Percentiles rank a stretch among this genome's conserved stretches.
These are phyloP conservation scores for Citropsis articulata DNA, from an alignment of 345 rosid species.

Conservation along the genomic window DNA sequence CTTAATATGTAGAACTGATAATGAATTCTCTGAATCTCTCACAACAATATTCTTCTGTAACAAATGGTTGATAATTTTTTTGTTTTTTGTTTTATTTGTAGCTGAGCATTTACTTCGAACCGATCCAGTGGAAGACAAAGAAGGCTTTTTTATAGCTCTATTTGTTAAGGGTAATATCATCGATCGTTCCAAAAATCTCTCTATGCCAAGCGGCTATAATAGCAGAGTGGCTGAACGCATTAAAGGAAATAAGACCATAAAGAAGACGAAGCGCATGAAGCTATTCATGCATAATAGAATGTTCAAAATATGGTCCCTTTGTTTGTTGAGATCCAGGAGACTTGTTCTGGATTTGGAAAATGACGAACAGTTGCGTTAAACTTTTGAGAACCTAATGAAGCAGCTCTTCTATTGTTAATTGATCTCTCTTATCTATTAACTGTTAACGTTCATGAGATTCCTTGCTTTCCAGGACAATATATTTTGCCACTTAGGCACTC, in stretches of 20 bases:
- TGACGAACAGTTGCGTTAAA: background rate
- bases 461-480: no score
- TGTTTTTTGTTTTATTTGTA: no score
- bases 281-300: conserved; percentile 25
- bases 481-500: no score
- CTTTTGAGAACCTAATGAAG: background rate
- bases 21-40: no score
- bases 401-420: background rate
- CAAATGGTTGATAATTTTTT: background rate
- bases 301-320: conserved; percentile 23
- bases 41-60: no score
- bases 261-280: background rate
- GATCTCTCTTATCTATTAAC: background rate
- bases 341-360: background rate
- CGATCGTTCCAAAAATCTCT: background rate
- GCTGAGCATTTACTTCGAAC: conserved; percentile 47
- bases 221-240: background rate
- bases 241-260: background rate
- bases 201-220: background rate
- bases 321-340: background rate
- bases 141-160: conserved; percentile 84
- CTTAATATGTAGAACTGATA: no score
- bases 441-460: no score
- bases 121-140: conserved; percentile 62
- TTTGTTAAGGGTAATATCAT: conserved; percentile 29